Percentiles rank a stretch among this genome's conserved stretches.
Conservation (phyloP, 1,284 basidiomycete species). For the Cryptococcus jaspeensis region DNA sequence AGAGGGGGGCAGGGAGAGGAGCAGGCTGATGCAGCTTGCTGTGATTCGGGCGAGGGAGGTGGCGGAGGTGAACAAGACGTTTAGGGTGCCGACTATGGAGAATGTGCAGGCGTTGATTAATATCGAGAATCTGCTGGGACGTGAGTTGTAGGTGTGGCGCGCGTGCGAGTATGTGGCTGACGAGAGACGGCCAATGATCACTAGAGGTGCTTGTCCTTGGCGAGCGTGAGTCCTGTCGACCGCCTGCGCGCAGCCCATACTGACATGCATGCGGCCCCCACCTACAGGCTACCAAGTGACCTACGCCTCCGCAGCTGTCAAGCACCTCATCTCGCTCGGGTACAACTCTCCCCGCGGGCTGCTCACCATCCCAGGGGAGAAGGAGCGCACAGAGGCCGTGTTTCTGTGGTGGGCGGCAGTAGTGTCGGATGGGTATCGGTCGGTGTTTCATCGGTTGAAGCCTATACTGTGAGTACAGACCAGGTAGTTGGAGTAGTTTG, state of each 20-base stretch:
- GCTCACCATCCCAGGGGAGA: slow-evolving; percentile 19
- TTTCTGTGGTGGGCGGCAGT: slow-evolving; percentile 78
- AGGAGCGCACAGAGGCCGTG: slow-evolving; percentile 23
- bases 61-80: slow-evolving; percentile 78
- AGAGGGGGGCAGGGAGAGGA: slow-evolving; percentile 51
- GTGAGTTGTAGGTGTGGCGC: slow-evolving; percentile 30
- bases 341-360: slow-evolving; percentile 15
- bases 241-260: neutral
- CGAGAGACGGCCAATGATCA: neutral
- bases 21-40: slow-evolving; percentile 71
- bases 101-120: slow-evolving; percentile 59
- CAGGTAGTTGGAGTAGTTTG: slow-evolving; percentile 54
- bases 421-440: slow-evolving; percentile 60
- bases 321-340: slow-evolving; percentile 23
- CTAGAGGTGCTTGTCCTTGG: slow-evolving; percentile 9
- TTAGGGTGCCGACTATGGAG: slow-evolving; percentile 72
- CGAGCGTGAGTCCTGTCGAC: slow-evolving; percentile 7
- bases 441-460: slow-evolving; percentile 63
- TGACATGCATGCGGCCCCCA: neutral
- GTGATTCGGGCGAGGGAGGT: slow-evolving; percentile 76
- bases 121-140: slow-evolving; percentile 36
- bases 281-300: slow-evolving; percentile 26
- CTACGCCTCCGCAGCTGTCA: slow-evolving; percentile 21
- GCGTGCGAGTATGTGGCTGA: neutral
- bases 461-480: slow-evolving; percentile 60